Conservation (phyloP, 805 yeast species). For the Wickerhamomyces canadensis region DNA sequence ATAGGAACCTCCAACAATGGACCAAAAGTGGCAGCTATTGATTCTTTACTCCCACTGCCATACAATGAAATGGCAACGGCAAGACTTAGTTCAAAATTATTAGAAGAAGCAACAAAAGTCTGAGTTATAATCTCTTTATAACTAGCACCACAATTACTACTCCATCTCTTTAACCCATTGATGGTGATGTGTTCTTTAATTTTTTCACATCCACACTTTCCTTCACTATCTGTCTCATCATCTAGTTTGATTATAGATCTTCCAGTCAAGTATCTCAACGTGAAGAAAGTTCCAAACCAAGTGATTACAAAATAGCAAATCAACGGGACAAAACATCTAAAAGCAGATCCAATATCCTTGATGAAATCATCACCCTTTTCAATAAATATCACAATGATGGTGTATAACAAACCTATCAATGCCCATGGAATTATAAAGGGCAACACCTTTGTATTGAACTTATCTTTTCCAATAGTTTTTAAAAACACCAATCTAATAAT, state of each 20-base stretch:
- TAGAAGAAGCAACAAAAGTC: conserved; percentile 51
- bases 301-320: conserved; percentile 39
- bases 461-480: conserved; percentile 25
- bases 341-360: conserved; percentile 41
- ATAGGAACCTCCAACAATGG: conserved; percentile 57
- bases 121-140: conserved; percentile 43
- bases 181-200: conserved; percentile 1
- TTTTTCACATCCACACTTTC: conserved; percentile 37
- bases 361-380: conserved; percentile 43
- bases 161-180: conserved; percentile 1
- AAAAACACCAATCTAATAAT: conserved; percentile 31
- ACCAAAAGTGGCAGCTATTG: conserved; percentile 56
- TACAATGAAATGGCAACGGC: conserved; percentile 49
- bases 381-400: conserved; percentile 46
- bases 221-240: neutral
- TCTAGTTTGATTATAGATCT: neutral
- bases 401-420: conserved; percentile 45
- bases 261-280: conserved; percentile 27
- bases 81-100: conserved; percentile 51
- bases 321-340: conserved; percentile 47
- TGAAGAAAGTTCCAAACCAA: conserved; percentile 40
- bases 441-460: conserved; percentile 31
- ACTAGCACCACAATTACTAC: conserved; percentile 30
- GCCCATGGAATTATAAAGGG: conserved; percentile 45
- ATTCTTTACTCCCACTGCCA: conserved; percentile 46